These are phyloP conservation scores for Backusella circina DNA, from an alignment of 192 early-diverging fungal species.

Conservation along the genomic window DNA sequence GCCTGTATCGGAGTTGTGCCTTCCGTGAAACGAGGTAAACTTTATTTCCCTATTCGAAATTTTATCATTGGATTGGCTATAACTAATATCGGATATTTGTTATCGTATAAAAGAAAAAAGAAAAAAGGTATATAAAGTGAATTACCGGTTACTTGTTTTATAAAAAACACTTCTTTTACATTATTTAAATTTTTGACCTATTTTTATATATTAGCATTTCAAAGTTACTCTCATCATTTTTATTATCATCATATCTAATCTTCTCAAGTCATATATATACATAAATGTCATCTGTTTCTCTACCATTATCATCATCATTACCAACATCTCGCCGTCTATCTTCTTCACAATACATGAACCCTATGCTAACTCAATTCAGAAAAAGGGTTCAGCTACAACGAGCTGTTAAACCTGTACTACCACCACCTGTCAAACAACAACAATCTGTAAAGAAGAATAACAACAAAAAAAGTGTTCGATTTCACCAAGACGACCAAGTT, in stretches of 20 bases:
- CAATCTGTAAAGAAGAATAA: background rate
- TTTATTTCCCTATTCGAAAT: background rate
- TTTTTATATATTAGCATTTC: background rate
- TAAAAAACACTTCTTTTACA: background rate
- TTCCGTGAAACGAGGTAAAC: background rate
- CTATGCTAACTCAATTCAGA: constrained; percentile 1
- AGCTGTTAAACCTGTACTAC: background rate
- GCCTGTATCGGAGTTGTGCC: background rate
- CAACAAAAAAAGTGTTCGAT: constrained; percentile 58
- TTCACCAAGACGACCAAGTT: constrained; percentile 66
- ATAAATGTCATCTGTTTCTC: background rate
- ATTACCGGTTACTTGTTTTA: background rate
- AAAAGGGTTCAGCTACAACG: background rate
- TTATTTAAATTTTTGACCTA: background rate
- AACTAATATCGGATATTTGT: background rate
- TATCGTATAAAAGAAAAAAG: background rate
- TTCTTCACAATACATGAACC: constrained; percentile 3
- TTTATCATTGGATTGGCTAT: background rate
- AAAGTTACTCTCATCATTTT: too few species aligned
- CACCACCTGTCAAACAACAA: background rate
- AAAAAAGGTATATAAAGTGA: background rate
- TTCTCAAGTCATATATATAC: background rate
- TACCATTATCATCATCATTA: background rate
- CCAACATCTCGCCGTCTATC: background rate
- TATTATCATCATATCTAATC: background rate